A percentile compares a stretch with the other conserved stretches of the same genome.
These are phyloP conservation scores for Ceratocystis cubensis DNA, from an alignment of 2,329 filamentous ascomycete genomes.

Conservation along the genomic window DNA sequence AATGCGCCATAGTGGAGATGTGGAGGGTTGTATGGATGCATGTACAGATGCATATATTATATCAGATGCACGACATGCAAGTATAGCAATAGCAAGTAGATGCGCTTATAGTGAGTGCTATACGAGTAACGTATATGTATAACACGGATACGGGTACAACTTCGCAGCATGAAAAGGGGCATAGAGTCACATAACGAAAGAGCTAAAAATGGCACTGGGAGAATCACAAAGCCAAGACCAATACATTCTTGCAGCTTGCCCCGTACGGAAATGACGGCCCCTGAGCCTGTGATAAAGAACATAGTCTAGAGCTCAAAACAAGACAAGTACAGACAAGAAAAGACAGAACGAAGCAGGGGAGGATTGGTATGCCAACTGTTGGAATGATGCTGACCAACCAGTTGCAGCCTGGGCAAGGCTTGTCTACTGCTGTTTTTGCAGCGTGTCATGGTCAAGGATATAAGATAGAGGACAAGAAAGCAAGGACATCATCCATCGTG, in stretches of 20 bases:
- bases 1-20: not conserved
- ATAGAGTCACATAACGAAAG: not conserved
- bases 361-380: too few species aligned
- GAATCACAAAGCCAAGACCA: not conserved
- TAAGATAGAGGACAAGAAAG: not conserved
- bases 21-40: not conserved
- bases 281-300: not conserved
- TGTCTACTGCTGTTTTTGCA: not conserved
- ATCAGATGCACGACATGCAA: too few species aligned
- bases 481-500: not conserved
- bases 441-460: not conserved
- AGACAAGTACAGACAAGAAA: not conserved
- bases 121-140: too few species aligned
- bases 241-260: not conserved
- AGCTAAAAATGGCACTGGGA: not conserved
- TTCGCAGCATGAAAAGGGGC: not conserved
- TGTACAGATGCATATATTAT: not conserved
- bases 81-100: too few species aligned
- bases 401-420: constrained; percentile 2
- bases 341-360: not conserved
- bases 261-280: constrained; percentile 3
- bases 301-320: not conserved
- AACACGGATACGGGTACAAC: too few species aligned
- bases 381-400: not conserved
- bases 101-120: too few species aligned